phyloP scores from a whole-genome alignment of 306 rosid species.

The Medicago lupulina region DNA sequence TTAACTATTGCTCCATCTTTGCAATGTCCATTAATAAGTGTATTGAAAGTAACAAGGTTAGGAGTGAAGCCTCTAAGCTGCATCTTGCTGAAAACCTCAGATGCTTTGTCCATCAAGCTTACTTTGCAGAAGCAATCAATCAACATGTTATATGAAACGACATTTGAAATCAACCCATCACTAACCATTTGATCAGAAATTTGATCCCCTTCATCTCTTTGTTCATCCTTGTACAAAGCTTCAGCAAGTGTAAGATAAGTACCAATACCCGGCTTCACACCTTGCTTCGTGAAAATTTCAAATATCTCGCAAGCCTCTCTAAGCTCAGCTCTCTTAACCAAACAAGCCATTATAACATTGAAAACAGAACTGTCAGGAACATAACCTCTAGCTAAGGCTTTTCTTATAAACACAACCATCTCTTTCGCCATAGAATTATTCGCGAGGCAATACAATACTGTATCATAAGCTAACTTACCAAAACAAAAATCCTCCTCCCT shows the following conservation, averaged over 20 bases:
- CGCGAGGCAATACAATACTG: conserved; percentile 67
- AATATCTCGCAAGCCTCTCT: conserved; percentile 57
- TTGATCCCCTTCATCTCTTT: conserved; percentile 57
- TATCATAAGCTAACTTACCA: conserved; percentile 64
- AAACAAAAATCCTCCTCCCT: conserved; percentile 43
- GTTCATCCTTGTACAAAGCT: conserved; percentile 59
- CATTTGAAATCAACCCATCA: conserved; percentile 64
- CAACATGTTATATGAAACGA: conserved; percentile 72
- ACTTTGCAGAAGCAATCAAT: conserved; percentile 74
- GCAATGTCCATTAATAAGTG: conserved; percentile 76
- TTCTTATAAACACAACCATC: conserved; percentile 54
- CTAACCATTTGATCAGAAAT: conserved; percentile 55
- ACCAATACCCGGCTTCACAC: conserved; percentile 63
- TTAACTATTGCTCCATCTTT: conserved; percentile 57
- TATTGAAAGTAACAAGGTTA: conserved; percentile 82
- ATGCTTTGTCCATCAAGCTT: conserved; percentile 66
- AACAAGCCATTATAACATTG: conserved; percentile 66
- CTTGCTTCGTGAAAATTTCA: conserved; percentile 53
- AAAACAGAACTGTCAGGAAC: conserved; percentile 60
- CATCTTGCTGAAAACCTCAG: conserved; percentile 61
- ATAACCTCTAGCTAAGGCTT: conserved; percentile 60
- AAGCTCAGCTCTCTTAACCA: conserved; percentile 62
- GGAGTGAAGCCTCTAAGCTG: conserved; percentile 63
- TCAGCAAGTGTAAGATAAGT: conserved; percentile 68
- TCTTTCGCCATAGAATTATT: conserved; percentile 65